Base-by-base conservation (phyloP, 1,284 basidiomycete species). In the Cryptococcus maquisensis region DNA sequence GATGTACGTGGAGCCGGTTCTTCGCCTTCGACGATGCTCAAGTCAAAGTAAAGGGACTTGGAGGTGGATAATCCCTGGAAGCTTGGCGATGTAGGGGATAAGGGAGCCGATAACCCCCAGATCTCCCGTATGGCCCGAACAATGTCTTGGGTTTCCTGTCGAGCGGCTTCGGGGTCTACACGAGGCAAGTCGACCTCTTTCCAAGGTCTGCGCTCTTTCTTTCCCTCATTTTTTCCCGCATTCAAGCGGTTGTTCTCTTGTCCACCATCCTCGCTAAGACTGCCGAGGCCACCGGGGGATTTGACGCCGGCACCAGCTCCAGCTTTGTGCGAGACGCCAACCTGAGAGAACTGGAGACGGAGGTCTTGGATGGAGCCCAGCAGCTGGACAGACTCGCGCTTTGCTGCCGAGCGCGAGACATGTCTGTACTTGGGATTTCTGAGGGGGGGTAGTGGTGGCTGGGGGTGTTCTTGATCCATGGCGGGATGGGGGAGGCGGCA, bases 351-450 rank as follows among this genome's bases (percentile, higher is more conserved):
- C 43, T 73, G 75, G 4, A 63, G 53, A 47, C 74, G 71, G 4
- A 77, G 64, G 54, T 73, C 68, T 51, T 72, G 67, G 56, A 77
- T 77, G 10, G 71, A 73, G 2, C 74, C 74, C 4, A 77, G 62
- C 32, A 72, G 54, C 49, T 71, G 69, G 7, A 77, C 73, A 4
- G 66, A 69, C 56, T 75, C 70, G 13, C 75, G 62, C 52, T 75
- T 75, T 21, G 71, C 68, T 1, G 75, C 75, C 23, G 66, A 68
- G 18, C 69, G 66, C 8, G 70, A 61, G 45, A 74, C 64, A 56
- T 74, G 71, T 12, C 69, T 62, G 56, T 68, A 67, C 56, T 63
- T 63, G 23, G 66, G 65, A 43, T 68, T 68, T 9, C 47, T 39
- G n/a, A 59, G 44, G 24, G 54, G 61, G 18, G 42, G 53, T 2